These are phyloP conservation scores for Trametes sp. DNA, from an alignment of 1,284 basidiomycete species.

Conservation along the genomic window DNA sequence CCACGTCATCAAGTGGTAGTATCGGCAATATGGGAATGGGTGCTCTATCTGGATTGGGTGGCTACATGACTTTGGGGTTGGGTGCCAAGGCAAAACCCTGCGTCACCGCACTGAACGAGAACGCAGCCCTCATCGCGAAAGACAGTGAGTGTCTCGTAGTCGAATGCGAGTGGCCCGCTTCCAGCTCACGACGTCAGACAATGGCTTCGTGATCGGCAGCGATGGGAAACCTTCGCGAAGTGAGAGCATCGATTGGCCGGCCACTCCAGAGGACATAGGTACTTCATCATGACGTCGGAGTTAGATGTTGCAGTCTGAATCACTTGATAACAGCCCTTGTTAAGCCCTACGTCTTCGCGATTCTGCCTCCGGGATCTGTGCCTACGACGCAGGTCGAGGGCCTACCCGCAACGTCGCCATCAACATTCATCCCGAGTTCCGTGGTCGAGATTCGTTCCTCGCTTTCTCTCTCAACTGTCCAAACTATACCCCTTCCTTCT, in stretches of 20 bases:
- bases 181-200: slow-evolving; percentile 52
- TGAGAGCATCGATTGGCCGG: slow-evolving; percentile 77
- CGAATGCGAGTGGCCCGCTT: neutral
- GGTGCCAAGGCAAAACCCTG: slow-evolving; percentile 78
- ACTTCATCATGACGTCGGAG: slow-evolving; percentile 27
- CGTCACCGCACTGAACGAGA: slow-evolving; percentile 66
- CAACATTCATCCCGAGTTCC: slow-evolving; percentile 57
- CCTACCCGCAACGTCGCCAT: slow-evolving; percentile 22
- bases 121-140: slow-evolving; percentile 78
- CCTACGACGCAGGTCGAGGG: slow-evolving; percentile 43
- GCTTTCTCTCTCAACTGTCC: slow-evolving; percentile 70
- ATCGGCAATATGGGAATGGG: slow-evolving; percentile 65
- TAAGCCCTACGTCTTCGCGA: slow-evolving; percentile 86
- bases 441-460: slow-evolving; percentile 84
- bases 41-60: slow-evolving; percentile 81
- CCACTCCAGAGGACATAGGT: slow-evolving; percentile 85
- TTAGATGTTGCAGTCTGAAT: neutral
- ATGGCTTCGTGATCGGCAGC: slow-evolving; percentile 75
- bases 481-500: slow-evolving; percentile 76
- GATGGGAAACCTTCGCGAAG: slow-evolving; percentile 73
- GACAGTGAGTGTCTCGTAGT: slow-evolving; percentile 66
- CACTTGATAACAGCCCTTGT: slow-evolving; percentile 62
- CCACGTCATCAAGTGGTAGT: slow-evolving; percentile 48
- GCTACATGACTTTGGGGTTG: slow-evolving; percentile 88
- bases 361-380: slow-evolving; percentile 74